Evolutionary conservation across 2,329 filamentous ascomycete species (phyloP).

Genomic region (Juglanconis juglandina): DNA sequence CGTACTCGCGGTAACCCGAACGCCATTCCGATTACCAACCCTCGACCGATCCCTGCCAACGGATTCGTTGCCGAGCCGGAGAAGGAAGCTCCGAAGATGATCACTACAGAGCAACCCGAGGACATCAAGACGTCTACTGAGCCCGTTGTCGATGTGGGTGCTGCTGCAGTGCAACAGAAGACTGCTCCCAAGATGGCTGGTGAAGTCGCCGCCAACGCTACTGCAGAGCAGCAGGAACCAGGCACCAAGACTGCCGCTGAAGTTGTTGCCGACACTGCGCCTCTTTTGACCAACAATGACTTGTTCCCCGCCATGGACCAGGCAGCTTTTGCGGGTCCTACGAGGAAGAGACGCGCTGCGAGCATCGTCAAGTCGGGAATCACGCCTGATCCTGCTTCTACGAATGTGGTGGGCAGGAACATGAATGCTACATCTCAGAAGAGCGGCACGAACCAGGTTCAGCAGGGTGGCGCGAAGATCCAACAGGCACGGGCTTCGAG

Average conservation of each 20-base stretch:
- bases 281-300: background rate
- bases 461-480: background rate
- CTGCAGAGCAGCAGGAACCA: background rate
- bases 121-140: too few relatives aligned
- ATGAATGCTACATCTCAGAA: background rate
- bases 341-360: constrained; percentile 3
- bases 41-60: background rate
- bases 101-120: too few relatives aligned
- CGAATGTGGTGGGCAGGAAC: background rate
- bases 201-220: too few relatives aligned
- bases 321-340: background rate
- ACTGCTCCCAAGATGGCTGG: too few relatives aligned
- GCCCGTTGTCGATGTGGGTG: too few relatives aligned
- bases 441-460: background rate
- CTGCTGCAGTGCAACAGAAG: too few relatives aligned
- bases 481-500: background rate
- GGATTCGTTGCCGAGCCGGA: background rate
- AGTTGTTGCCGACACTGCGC: background rate
- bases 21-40: background rate
- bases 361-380: background rate
- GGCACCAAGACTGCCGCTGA: background rate
- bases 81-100: too few relatives aligned
- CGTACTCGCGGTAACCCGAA: background rate
- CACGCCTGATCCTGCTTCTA: background rate
- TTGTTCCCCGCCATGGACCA: constrained; percentile 9